These are phyloP conservation scores for Heritiera littoralis DNA, from an alignment of 345 rosid species.

Conservation along the genomic window DNA sequence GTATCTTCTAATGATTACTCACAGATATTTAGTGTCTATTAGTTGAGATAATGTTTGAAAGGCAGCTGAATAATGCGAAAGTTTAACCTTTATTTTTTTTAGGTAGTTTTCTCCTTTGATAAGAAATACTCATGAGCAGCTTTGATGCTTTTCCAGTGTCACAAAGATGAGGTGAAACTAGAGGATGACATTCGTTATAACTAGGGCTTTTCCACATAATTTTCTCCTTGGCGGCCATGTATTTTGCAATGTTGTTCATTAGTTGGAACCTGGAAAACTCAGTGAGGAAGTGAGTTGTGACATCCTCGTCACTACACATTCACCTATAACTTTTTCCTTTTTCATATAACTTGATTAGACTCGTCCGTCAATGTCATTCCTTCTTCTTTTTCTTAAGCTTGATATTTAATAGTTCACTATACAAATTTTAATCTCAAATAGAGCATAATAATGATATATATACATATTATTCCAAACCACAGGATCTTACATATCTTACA, in stretches of 20 bases:
- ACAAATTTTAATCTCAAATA: too few species aligned
- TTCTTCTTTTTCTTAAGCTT: too few species aligned
- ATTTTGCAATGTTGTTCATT: conserved; percentile 88
- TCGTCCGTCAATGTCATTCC: too few species aligned
- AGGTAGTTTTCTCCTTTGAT: neutral
- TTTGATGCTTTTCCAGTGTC: conserved; percentile 45
- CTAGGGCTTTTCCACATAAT: conserved; percentile 85
- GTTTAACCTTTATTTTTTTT: neutral
- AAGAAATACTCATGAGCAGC: neutral
- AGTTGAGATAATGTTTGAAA: neutral
- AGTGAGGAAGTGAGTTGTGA: conserved; percentile 55
- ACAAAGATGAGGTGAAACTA: conserved; percentile 48
- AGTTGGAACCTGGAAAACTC: conserved; percentile 79
- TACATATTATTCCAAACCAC: too few species aligned
- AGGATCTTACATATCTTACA: too few species aligned
- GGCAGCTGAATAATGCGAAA: neutral
- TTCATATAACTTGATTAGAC: too few species aligned
- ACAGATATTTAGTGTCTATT: neutral
- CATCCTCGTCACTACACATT: too few species aligned
- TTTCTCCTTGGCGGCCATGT: conserved; percentile 88
- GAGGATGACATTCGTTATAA: conserved; percentile 76
- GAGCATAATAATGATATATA: too few species aligned
- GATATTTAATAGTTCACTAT: too few species aligned
- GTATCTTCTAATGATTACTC: neutral
- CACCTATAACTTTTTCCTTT: too few species aligned